Evolutionary conservation across 2,329 filamentous ascomycete species (phyloP).

Genomic region (Colletotrichum cuscutae): DNA sequence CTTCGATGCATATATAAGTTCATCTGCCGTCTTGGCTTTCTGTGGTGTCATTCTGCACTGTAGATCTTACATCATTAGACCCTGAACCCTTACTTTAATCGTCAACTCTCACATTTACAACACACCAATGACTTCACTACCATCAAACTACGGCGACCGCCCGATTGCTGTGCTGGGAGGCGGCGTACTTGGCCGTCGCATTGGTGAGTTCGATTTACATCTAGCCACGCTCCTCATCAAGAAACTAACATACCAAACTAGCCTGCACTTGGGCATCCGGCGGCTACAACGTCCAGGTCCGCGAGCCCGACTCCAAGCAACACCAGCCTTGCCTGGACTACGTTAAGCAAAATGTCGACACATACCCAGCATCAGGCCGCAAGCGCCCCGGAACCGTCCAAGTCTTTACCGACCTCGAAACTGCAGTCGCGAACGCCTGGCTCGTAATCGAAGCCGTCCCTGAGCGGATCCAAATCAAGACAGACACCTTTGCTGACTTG

Average conservation of each 20-base stretch:
- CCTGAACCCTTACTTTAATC: not conserved
- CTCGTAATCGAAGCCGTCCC: slow-evolving; percentile 65
- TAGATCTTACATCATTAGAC: not conserved
- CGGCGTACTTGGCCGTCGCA: slow-evolving; percentile 55
- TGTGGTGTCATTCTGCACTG: too few relatives aligned
- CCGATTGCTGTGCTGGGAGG: slow-evolving; percentile 52
- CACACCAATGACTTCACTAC: slow-evolving; percentile 35
- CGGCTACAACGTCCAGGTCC: slow-evolving; percentile 54
- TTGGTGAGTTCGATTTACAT: slow-evolving; percentile 32
- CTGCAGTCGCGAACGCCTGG: slow-evolving; percentile 58
- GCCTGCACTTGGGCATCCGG: slow-evolving; percentile 51
- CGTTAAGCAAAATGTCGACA: slow-evolving; percentile 47
- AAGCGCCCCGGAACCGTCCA: slow-evolving; percentile 39
- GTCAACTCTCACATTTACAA: not conserved
- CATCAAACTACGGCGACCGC: slow-evolving; percentile 39
- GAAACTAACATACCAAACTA: not conserved
- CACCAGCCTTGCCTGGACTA: slow-evolving; percentile 51
- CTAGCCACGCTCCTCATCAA: too few relatives aligned
- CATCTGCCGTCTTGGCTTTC: not conserved
- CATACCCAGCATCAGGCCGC: slow-evolving; percentile 39
- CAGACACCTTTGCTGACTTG: slow-evolving; percentile 57
- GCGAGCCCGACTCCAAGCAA: slow-evolving; percentile 52
- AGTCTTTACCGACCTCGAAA: slow-evolving; percentile 48
- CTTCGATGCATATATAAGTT: not conserved
- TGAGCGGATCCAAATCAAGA: slow-evolving; percentile 60